Percentiles rank a stretch among this genome's conserved stretches.
Evolutionary conservation across 768 basidiomycete genomes (phyloP).

Genomic region (Rhodotorula sphaerocarpa): DNA sequence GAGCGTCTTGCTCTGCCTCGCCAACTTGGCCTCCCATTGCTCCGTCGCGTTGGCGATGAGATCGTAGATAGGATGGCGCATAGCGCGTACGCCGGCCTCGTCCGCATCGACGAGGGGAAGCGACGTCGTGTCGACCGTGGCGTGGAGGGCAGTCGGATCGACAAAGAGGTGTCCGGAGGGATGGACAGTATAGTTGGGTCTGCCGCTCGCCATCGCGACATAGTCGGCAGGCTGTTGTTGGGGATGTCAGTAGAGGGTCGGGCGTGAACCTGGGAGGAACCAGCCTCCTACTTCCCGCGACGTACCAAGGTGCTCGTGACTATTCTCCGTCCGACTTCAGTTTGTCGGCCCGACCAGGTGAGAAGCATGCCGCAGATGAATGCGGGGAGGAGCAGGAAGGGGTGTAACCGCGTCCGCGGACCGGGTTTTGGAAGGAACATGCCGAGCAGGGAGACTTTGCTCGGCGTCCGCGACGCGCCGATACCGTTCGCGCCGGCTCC

Average conservation of each 20-base stretch:
- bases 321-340: neutral
- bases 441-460: neutral
- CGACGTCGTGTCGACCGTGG: neutral
- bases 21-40: conserved; percentile 59
- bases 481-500: neutral
- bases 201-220: neutral
- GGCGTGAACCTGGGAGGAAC: neutral
- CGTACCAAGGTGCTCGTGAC: conserved; percentile 3
- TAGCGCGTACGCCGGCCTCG: conserved; percentile 6
- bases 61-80: conserved; percentile 67
- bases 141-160: conserved; percentile 18
- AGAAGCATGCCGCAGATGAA: conserved; percentile 22
- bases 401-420: conserved; percentile 25
- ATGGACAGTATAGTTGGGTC: conserved; percentile 25
- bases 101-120: conserved; percentile 1
- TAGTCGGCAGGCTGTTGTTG: neutral
- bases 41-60: conserved; percentile 75
- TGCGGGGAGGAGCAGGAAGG: conserved; percentile 21
- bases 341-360: neutral
- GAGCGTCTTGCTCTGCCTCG: conserved; percentile 69
- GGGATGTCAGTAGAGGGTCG: no score
- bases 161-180: conserved; percentile 31
- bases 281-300: neutral
- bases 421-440: neutral
- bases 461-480: no score